Base-by-base conservation (phyloP, 495 filamentous ascomycete species). In the Tuber magnatum region DNA sequence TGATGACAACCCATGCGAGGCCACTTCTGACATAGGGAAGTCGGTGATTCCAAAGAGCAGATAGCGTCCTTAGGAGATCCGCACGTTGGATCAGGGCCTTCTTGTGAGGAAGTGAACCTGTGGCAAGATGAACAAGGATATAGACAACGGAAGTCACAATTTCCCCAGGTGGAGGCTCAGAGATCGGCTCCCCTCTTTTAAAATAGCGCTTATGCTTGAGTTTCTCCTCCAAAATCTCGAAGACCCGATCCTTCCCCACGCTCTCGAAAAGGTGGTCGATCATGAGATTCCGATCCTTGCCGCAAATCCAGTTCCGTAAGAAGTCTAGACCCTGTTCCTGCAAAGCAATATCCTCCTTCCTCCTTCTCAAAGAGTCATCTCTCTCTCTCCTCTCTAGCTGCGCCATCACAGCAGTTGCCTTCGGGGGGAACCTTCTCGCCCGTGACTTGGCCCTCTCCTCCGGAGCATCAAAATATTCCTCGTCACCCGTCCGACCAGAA, bases 291-390 rank as follows among this genome's bases (percentile, higher is more conserved):
- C 88, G 87, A 40, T 88, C 89, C 16, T 85, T 82, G 20, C 91
- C 91, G 74, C 89, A 90, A 77, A 97, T 91, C n/a, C 97, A 86
- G 83, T 99, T 99, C 69, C 94, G 88, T 72, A 99, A 88, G 75
- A 95, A 89, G 72, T 94, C 91, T 43, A 98, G 88, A 0, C 90
- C 93, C 83, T 98, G 93, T 77, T 97, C 93, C 82, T 97, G 94
- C 24, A 97, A 91, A 4, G 89, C 89, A 56, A 95, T 86, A 72
- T 94, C 93, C 80, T 96, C 93, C 73, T 89, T 89, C 43, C 90
- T 88, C 32, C 51, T 81, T 69, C 75, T 73, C 32, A 71, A 72
- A 32, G 73, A 65, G 32, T 70, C 77, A 44, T 79, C 77, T 41
- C 76, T 72, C 24, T 79, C 77, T 51, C 69, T 79, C 22, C 65